These are phyloP conservation scores for Cladosporium sp. DNA, from an alignment of 2,329 filamentous ascomycete species.

Conservation along the genomic window DNA sequence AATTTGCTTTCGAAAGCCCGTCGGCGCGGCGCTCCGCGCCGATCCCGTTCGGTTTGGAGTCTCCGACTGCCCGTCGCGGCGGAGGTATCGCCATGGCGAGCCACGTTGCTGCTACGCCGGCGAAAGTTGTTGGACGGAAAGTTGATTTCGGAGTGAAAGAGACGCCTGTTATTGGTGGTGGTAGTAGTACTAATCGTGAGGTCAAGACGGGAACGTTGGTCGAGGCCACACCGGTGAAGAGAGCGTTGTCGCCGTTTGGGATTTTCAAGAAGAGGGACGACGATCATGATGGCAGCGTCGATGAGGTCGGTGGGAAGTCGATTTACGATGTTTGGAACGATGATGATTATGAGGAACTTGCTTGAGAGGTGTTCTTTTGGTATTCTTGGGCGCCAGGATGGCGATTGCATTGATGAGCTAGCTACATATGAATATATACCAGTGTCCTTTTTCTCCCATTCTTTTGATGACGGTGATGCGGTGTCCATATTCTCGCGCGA, in stretches of 20 bases:
- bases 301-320: slow-evolving; percentile 7
- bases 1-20: slow-evolving; percentile 10
- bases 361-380: slow-evolving; percentile 20
- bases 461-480: not conserved
- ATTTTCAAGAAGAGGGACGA: slow-evolving; percentile 8
- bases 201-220: not conserved
- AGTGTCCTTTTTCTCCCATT: not conserved
- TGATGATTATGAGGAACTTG: slow-evolving; percentile 41
- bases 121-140: slow-evolving; percentile 3
- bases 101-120: slow-evolving; percentile 23
- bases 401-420: not conserved
- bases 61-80: slow-evolving; percentile 25
- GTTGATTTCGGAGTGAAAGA: slow-evolving; percentile 3
- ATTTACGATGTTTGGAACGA: slow-evolving; percentile 43
- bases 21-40: not conserved
- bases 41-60: slow-evolving; percentile 20
- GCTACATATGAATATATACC: not conserved
- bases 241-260: not conserved
- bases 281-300: slow-evolving; percentile 17
- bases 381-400: not conserved
- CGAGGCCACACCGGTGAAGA: slow-evolving; percentile 20
- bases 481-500: not conserved
- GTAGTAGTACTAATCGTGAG: not conserved
- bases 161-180: not conserved
- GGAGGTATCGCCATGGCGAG: not conserved